Conservation (phyloP, 768 basidiomycete species). For the Chalciporus piperatus region DNA sequence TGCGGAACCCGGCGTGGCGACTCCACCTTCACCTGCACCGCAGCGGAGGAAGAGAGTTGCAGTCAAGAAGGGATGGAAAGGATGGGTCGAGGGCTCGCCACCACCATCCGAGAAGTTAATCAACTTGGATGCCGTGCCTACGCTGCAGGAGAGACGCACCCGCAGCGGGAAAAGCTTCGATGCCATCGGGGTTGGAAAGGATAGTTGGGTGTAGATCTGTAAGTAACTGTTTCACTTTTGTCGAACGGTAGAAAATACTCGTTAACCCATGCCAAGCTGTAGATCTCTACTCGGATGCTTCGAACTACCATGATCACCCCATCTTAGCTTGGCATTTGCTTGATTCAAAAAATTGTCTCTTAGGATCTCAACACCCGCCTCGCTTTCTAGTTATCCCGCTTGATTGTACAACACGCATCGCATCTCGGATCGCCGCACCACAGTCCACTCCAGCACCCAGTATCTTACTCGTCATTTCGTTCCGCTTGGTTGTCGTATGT, state of each 20-base stretch:
- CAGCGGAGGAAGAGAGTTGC: constrained; percentile 61
- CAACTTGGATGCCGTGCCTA: constrained; percentile 70
- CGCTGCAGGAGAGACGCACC: constrained; percentile 73
- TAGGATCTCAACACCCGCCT: constrained; percentile 8
- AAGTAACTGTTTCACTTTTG: constrained; percentile 31
- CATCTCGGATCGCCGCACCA: constrained; percentile 17
- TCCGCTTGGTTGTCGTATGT: constrained; percentile 18
- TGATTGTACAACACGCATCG: constrained; percentile 26
- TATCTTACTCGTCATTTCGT: constrained; percentile 22
- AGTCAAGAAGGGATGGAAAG: constrained; percentile 84
- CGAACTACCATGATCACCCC: background rate
- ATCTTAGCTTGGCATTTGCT: background rate
- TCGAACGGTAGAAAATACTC: constrained; percentile 53
- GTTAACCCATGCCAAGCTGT: constrained; percentile 13
- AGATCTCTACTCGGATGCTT: constrained; percentile 4
- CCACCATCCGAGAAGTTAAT: constrained; percentile 78
- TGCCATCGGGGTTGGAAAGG: constrained; percentile 73
- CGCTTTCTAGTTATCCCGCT: constrained; percentile 16
- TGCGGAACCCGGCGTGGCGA: constrained; percentile 18
- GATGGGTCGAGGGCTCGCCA: constrained; percentile 86
- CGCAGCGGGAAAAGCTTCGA: constrained; percentile 85
- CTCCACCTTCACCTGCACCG: constrained; percentile 24
- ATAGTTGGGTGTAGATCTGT: constrained; percentile 67
- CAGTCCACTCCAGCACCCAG: constrained; percentile 6
- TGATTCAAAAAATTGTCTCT: constrained; percentile 9